Percentiles rank a stretch among this genome's conserved stretches.
phyloP scores from a whole-genome alignment of 2,329 filamentous ascomycete species.

The Didymella lethalis region DNA sequence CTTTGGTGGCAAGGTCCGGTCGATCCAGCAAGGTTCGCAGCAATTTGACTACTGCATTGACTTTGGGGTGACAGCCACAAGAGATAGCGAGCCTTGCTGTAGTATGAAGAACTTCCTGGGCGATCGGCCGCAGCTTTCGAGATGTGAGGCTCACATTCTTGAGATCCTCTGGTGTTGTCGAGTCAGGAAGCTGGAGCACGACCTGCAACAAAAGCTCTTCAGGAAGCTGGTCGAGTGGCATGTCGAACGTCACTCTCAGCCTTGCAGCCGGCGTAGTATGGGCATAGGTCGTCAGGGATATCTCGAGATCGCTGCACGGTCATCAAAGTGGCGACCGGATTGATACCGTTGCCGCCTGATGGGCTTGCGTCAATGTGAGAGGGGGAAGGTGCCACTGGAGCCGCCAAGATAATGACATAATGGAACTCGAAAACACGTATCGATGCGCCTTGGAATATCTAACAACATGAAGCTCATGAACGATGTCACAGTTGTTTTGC shows the following conservation, averaged over 20 bases:
- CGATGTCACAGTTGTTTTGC: not conserved
- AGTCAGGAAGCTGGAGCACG: conserved; percentile 25
- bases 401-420: conserved; percentile 5
- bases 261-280: not conserved
- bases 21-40: conserved; percentile 35
- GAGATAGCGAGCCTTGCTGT: conserved; percentile 24
- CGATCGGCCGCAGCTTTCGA: conserved; percentile 28
- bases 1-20: conserved; percentile 31
- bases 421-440: not conserved
- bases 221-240: conserved; percentile 25
- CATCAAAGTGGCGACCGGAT: not conserved
- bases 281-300: not conserved
- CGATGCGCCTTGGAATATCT: not conserved
- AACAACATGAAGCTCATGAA: not conserved
- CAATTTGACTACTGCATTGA: conserved; percentile 29
- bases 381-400: not conserved
- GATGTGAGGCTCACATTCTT: conserved; percentile 28
- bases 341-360: not conserved
- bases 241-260: not conserved
- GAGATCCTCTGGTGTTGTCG: conserved; percentile 23
- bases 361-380: not conserved
- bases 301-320: not conserved
- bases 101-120: conserved; percentile 29
- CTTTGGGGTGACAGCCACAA: conserved; percentile 29
- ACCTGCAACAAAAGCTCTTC: conserved; percentile 34